Evolutionary conservation across 139 green algal species (phyloP), one percentile per base, ranked within the genome.

Genomic region (Picochlorum sp.): DNA sequence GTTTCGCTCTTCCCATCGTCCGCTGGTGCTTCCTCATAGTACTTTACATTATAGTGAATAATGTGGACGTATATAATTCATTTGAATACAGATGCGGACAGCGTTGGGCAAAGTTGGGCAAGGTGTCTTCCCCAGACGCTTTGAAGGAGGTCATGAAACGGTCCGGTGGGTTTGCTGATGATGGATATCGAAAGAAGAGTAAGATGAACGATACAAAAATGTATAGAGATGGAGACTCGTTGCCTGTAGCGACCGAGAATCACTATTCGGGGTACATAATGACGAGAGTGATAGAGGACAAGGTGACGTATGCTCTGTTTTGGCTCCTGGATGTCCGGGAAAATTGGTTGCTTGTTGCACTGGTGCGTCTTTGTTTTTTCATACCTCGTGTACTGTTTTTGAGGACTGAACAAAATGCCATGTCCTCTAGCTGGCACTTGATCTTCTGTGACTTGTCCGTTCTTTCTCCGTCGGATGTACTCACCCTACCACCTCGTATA

Each of bases 91-190:
- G 60, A 41, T 66, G 60, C n/a, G 60, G 60, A 44, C 60, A 66
- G 37, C 15, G 60, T 41, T 66, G 60, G 60, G 60, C 31, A 21
- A 66, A 66, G 34, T 10, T 59, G 18, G 60, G 34, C 9, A 66
- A 57, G 23, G 14, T 45, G n/a, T 34, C 56, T 47, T 24, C 26
- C 21, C 31, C 15, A 59, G n/a, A 59, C 21, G 15, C 21, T 20
- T 30, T 59, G 13, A 20, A 23, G n/a, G n/a, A 54, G 16, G 47
- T 20, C 11, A 54, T 54, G n/a, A 54, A 54, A 54, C 47, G 47
- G n/a, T 20, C 18, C 23, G 16, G 16, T 23, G 18, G 18, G n/a
- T 20, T 20, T 20, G 6, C 2, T 54, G 47, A 54, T 54, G 18
- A 20, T 54, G 18, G n/a, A 13, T 20, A 54, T 20, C 47, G 18